Evolutionary conservation across 2,329 filamentous ascomycete genomes (phyloP), one percentile per base, ranked within the genome.

Genomic region (Paecilomyces sp.): DNA sequence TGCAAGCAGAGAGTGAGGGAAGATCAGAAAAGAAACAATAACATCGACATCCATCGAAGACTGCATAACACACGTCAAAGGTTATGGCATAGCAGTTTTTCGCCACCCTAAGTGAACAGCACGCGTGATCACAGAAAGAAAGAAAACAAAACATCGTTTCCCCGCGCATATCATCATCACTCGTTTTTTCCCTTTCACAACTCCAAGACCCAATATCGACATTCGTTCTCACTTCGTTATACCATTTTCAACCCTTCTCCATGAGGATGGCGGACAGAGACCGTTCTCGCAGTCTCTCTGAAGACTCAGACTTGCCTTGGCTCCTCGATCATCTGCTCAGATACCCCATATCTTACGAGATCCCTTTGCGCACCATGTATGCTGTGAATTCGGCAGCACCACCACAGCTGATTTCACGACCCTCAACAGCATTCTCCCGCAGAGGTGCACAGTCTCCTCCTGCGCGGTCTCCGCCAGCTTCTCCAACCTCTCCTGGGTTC

Each of bases 311-410:
- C 25, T 74, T 80, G 68, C 72, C 77, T 61, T 79, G 81, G 79
- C 83, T 86, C 61, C 76, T 85, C 56, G 83, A 85, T 60, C 83
- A 85, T 69, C 78, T 86, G 60, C 74, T 87, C 57, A 80, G 82
- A 60, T 85, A 87, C 68, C 84, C 85, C 8, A 81, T 79, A 66
- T 83, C 79, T 65, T 88, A 88, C 68, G 86, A 88, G 66, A 84
- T 88, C 33, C 86, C 86, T 22, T 78, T 88, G 30, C 82, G 85
- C 60, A 87, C 84, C 63, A 88, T 88, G 83, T 88, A 88, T 75
- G 81, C 82, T 28, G 78, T 88, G 70, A 88, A 88, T 68, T 85
- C 82, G 62, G 80, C 82, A n/a, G 80, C 82, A 18, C 80, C 84
- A 59, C 65, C 64, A 25, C 66, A 58, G 56, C 67, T 61, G 31